Percentiles rank a stretch among this genome's conserved stretches.
Conservation (phyloP, 768 basidiomycete genomes). For the Guyanaporus albipodus region DNA sequence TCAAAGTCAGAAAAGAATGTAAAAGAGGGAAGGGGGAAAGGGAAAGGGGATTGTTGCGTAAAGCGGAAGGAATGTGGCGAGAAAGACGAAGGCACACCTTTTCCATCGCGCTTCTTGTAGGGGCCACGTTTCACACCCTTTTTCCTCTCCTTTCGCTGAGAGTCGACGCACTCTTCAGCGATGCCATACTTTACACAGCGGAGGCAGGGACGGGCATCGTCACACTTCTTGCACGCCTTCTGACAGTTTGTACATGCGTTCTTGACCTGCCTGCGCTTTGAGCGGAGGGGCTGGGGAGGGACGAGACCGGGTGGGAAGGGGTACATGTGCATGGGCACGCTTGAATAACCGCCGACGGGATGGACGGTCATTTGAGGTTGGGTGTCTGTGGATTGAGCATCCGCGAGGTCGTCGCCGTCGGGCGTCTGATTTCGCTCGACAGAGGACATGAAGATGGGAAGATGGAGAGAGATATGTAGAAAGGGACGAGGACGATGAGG, state of each 20-base stretch:
- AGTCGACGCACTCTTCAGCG: slow-evolving; percentile 83
- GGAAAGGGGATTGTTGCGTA: slow-evolving; percentile 10
- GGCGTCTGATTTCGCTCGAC: slow-evolving; percentile 39
- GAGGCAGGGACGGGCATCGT: slow-evolving; percentile 87
- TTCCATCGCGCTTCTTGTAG: slow-evolving; percentile 95
- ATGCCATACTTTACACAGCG: slow-evolving; percentile 91
- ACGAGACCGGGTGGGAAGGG: slow-evolving; percentile 52
- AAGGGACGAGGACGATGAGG: slow-evolving; percentile 18
- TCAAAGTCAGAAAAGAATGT: slow-evolving; percentile 40
- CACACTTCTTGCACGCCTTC: slow-evolving; percentile 90
- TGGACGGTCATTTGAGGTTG: slow-evolving; percentile 51
- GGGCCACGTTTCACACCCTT: slow-evolving; percentile 84
- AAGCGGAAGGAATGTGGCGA: slow-evolving; percentile 18
- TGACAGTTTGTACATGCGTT: slow-evolving; percentile 90
- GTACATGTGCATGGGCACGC: slow-evolving; percentile 67
- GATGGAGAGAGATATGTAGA: slow-evolving; percentile 20
- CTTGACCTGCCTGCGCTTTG: slow-evolving; percentile 86
- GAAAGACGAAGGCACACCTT: slow-evolving; percentile 53
- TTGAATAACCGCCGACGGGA: slow-evolving; percentile 45
- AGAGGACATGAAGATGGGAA: slow-evolving; percentile 32
- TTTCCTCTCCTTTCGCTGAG: slow-evolving; percentile 88
- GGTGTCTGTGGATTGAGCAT: slow-evolving; percentile 32
- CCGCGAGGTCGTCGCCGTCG: slow-evolving; percentile 38
- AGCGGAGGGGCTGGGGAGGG: slow-evolving; percentile 49
- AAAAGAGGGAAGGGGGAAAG: background rate